Evolutionary conservation across 768 basidiomycete species (phyloP), one percentile per base, ranked within the genome.

Genomic region (Lentinula guzmanii): DNA sequence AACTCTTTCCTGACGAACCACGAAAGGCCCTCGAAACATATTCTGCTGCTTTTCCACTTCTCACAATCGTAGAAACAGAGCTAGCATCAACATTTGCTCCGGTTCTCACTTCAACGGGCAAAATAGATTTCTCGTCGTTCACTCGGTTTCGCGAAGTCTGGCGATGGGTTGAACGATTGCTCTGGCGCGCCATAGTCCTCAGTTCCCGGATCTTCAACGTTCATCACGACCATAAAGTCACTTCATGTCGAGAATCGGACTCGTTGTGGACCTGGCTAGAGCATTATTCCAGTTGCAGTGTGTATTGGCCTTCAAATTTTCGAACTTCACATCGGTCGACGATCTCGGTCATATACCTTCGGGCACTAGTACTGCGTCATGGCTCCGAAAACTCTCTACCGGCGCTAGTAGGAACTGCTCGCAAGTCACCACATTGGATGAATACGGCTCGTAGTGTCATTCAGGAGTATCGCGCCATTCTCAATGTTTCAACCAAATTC

Each of bases 241-340:
- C 34, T 13, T 39, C 48, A 2, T 60, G 58, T 15, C 15, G 34
- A 57, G 61, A 52, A 5, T 67, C 68, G 21, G 72, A 74, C 50
- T 76, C 76, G 9, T 69, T 89, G n/a, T 90, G 87, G 87, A 74
- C 74, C 3, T 81, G 90, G 72, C 76, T 91, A 52, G 72, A 74
- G 10, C 81, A 82, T 54, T 92, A 92, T 68, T 77, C 76, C 39
- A 67, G 78, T 0, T 88, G 84, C 68, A 86, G 82, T 65, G 70
- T 79, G 3, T 81, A 84, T 65, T 96, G 93, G 93, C 90, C 91
- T 5, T 72, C 91, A 4, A 79, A 79, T 2, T 98, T 96, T 72
- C 83, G 91, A 10, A 81, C 93, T 48, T 76, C 75, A 8, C 91
- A 95, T 69, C 84, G 93, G 11, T 86, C 87, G 4, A 81, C 85